Evolutionary conservation across 257 asterid species (phyloP).

Genomic region (Scutellaria baicalensis): DNA sequence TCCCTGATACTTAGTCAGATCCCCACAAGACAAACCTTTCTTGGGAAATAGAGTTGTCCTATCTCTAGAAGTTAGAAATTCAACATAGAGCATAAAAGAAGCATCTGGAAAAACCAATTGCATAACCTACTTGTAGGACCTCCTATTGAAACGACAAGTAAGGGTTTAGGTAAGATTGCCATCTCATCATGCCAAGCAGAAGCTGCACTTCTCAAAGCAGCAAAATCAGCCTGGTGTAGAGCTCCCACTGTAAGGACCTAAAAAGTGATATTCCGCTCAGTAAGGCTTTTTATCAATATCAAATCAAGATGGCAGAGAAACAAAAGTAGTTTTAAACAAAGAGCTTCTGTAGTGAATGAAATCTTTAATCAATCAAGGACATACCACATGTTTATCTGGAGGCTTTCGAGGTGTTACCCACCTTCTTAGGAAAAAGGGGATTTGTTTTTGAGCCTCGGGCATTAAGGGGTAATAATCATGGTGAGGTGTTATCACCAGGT

Average conservation of each 20-base stretch:
- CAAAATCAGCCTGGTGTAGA: constrained; percentile 72
- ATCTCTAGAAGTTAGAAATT: background rate
- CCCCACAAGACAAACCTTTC: background rate
- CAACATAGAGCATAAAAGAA: background rate
- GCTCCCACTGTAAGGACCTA: constrained; percentile 87
- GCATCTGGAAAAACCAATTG: background rate
- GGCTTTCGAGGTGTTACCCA: constrained; percentile 71
- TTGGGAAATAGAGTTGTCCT: background rate
- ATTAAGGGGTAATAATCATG: constrained; percentile 81
- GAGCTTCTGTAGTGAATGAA: constrained; percentile 2
- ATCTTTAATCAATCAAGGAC: constrained; percentile 12
- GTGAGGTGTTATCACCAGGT: constrained; percentile 70
- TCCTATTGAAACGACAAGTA: constrained; percentile 77
- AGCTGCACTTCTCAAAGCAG: constrained; percentile 62
- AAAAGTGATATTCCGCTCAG: constrained; percentile 15
- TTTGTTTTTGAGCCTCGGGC: constrained; percentile 63
- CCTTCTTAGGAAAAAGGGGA: constrained; percentile 61
- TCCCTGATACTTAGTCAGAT: background rate
- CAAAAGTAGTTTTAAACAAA: background rate
- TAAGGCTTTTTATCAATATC: background rate
- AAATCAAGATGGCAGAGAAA: constrained; percentile 2
- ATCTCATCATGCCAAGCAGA: constrained; percentile 65
- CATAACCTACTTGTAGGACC: constrained; percentile 69
- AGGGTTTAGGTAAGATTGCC: constrained; percentile 55
- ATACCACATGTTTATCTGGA: constrained; percentile 73